Evolutionary conservation across 805 yeast genomes (phyloP), one percentile per base, ranked within the genome.

Genomic region (Wickerhamiella kurtzmanii): DNA sequence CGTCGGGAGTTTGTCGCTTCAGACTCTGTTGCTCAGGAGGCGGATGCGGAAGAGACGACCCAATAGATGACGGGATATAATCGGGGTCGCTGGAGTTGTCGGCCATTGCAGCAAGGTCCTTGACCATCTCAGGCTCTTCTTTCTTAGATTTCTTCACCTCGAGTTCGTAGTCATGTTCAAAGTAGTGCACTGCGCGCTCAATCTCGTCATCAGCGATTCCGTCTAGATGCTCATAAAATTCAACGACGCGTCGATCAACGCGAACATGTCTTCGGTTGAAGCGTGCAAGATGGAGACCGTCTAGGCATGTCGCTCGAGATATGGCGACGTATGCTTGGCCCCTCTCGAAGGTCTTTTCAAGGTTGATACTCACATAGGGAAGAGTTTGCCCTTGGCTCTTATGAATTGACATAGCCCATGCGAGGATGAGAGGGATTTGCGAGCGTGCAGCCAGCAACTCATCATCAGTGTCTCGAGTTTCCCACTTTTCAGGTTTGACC

Each of bases 311-410:
- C 1, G 96, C 97, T 62, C 98, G 75, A 11, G 95, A 84, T 28
- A 92, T 66, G 0, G 97, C 98, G 25, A 92, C 98, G 60, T 92
- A 92, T 0, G 95, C 94, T 61, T 92, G 98, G 0, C 98, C 98
- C 45, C 76, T 79, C 59, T 88, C 97, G 63, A 89, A 89, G 1
- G 82, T 77, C 47, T 71, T 70, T 35, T 72, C 69, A 50, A 89
- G 70, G 60, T 92, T 94, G 4, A 89, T 95, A 51, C 73, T 73
- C 3, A 84, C 87, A 47, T 75, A 71, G 3, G 80, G 78, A 40
- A 87, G 63, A 0, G 97, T 83, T 63, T 89, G 88, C 1, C 98
- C 98, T 62, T 89, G 98, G 0, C 96, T 79, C 65, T 92, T 89
- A 61, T 92, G 98, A 41, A 92, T 88, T 0, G 96, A 87, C 40